Evolutionary conservation across 495 filamentous ascomycete genomes (phyloP), one percentile per base, ranked within the genome.

Genomic region (Aspergillus hancockii): DNA sequence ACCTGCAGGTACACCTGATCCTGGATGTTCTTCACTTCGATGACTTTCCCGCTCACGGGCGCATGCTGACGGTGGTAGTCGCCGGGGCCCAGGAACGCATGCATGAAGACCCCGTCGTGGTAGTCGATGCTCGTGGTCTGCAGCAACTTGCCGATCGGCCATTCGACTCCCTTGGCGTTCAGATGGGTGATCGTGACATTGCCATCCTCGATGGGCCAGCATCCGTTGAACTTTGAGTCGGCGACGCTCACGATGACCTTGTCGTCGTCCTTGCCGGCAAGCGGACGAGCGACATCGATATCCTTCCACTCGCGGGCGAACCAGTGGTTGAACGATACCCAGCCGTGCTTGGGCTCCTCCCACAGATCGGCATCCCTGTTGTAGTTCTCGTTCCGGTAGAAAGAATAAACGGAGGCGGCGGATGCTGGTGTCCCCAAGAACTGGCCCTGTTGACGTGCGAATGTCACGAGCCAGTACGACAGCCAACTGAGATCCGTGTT

Each of bases 61-160:
- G 63, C 59, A 49, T 73, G 67, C 51, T 65, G 63, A 30, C 70
- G 65, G 49, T 73, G 69, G 63, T 73, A 71, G 43, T 73, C 67
- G 30, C 55, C 58, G 6, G 65, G 65, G 9, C 59, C 63, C 23
- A 73, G 70, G 67, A 72, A 73, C 13, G 62, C 56, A 38, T 73
- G 70, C 51, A 60, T 70, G 38, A 66, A 72, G 14, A 25, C 58
- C 12, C 70, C 70, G 30, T 32, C 14, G 38, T 31, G 19, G 43
- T 61, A 54, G 3, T n/a, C 23, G 8, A 14, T 40, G 2, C 10
- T 36, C 2, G 23, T 46, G 19, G 12, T 43, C 10, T 55, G 36
- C 14, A 73, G 58, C 40, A 73, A 53, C 10, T 66, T 58, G 4
- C 53, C 53, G 43, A 72, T 67, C 49, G 59, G 53, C 70, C 70